Base-by-base conservation (phyloP, 78 protist species). In the Monosiga brevicollis region DNA sequence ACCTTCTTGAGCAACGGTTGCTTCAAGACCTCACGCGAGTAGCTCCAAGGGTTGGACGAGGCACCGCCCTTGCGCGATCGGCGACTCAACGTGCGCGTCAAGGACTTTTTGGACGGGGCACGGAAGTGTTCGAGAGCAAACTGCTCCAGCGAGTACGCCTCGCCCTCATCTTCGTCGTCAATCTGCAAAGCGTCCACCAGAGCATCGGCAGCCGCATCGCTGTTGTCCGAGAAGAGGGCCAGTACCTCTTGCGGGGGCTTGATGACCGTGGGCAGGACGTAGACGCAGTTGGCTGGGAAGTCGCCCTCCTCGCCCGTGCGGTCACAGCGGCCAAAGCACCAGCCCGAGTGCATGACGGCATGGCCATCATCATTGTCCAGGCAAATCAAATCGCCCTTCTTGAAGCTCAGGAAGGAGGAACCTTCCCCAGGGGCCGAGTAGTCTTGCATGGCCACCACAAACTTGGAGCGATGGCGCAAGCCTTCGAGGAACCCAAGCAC, bases 231-330 rank as follows among this genome's bases (percentile, higher is more conserved):
- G 76, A 73, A 34, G 36, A 73, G 41, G 36, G 9, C 20, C 76
- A 73, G 32, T 9, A 73, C 22, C 36, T 73, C 76, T 23, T 26
- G 6, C 37, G 76, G 9, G 32, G 76, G 76, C 76, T 73, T 73
- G 41, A 6, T 34, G 20, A 34, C 20, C 76, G 36, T 23, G 20
- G 76, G 76, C 76, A 73, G 20, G 20, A 73, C 76, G 36, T 73
- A 34, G 36, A 73, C 76, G 76, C 36, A 73, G 76, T 26, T 34
- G 76, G 36, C 41, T 3, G 76, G 76, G 36, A 73, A 73, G 76
- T 73, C 32, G 36, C 76, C 76, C 76, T 26, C 76, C 32, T 26
- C 76, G 36, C 76, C 76, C 32, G 76, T 73, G 76, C 76, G 76
- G 41, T 73, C 76, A 23, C 20, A 23, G 32, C 36, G 41, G 76